phyloP scores from a whole-genome alignment of 176 grass and related monocot species.

The Puya raimondii region DNA sequence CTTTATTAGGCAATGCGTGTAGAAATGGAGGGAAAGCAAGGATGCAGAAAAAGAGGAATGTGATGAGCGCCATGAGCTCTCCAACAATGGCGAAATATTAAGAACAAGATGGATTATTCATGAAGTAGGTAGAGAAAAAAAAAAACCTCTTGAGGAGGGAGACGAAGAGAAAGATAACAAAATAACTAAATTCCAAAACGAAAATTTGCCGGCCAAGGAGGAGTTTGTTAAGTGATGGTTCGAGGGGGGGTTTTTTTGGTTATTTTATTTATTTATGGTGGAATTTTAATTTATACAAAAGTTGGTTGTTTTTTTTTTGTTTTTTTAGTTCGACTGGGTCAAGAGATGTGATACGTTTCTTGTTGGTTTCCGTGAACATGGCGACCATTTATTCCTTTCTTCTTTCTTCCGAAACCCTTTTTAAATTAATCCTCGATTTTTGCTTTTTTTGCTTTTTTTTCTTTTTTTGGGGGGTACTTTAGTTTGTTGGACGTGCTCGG shows the following conservation, averaged over 20 bases:
- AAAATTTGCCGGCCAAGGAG: conserved; percentile 11
- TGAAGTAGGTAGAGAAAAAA: conserved; percentile 4
- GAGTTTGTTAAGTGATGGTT: neutral
- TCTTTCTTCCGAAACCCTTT: conserved; percentile 18
- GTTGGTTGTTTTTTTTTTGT: neutral
- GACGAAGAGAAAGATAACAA: conserved; percentile 14
- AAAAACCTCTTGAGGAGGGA: conserved; percentile 19
- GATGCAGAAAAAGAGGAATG: neutral
- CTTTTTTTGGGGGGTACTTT: no score
- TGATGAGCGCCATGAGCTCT: neutral
- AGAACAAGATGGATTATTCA: neutral
- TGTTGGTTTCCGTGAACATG: conserved; percentile 22
- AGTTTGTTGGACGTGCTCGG: conserved; percentile 31
- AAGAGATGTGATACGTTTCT: conserved; percentile 45
- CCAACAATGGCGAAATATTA: neutral
- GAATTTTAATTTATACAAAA: no score
- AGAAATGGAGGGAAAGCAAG: conserved; percentile 12
- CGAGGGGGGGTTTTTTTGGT: neutral
- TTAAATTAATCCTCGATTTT: neutral
- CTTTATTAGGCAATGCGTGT: conserved; percentile 22
- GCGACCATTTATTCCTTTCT: conserved; percentile 73
- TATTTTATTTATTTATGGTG: neutral
- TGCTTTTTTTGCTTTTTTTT: conserved; percentile 1
- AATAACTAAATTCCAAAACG: neutral
- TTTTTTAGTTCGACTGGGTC: neutral